Conservation (phyloP, 2,329 filamentous ascomycete genomes). For the Lojkania enalia region DNA sequence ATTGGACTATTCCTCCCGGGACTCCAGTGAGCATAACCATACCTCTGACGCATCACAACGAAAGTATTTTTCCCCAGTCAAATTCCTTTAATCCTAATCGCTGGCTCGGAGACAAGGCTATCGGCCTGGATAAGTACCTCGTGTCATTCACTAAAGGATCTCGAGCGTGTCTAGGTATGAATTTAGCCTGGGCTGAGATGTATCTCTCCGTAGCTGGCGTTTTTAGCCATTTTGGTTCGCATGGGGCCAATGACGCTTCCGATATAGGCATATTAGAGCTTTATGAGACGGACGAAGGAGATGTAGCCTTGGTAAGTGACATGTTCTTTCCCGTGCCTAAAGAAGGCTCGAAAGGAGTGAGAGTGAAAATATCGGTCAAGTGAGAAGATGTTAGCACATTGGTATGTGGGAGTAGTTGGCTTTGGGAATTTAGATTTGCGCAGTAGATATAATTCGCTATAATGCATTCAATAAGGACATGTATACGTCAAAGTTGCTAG, state of each 20-base stretch:
- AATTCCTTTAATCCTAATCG: not conserved
- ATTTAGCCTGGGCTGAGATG: constrained; percentile 1
- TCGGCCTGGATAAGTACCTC: constrained; percentile 4
- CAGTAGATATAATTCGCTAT: too few relatives aligned
- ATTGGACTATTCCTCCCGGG: constrained; percentile 9
- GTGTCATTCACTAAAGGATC: constrained; percentile 1
- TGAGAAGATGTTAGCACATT: too few relatives aligned
- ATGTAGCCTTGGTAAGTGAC: constrained; percentile 28
- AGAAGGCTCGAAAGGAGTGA: constrained; percentile 26
- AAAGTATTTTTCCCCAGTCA: not conserved
- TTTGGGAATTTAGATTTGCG: too few relatives aligned
- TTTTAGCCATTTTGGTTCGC: constrained; percentile 13
- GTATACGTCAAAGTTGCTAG: too few relatives aligned
- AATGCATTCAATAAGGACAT: too few relatives aligned
- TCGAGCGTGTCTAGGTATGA: not conserved
- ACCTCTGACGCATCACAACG: constrained; percentile 16
- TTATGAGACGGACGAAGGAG: constrained; percentile 30
- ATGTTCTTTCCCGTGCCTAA: constrained; percentile 28
- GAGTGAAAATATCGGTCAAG: constrained; percentile 10
- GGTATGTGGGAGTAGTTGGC: too few relatives aligned
- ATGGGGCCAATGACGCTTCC: not conserved
- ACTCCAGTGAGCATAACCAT: constrained; percentile 30
- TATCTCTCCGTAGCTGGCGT: constrained; percentile 11
- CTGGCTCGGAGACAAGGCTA: not conserved
- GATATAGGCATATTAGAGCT: constrained; percentile 22